Evolutionary conservation across 768 basidiomycete species (phyloP), one percentile per base, ranked within the genome.

Genomic region (Dioszegia aurantiaca): DNA sequence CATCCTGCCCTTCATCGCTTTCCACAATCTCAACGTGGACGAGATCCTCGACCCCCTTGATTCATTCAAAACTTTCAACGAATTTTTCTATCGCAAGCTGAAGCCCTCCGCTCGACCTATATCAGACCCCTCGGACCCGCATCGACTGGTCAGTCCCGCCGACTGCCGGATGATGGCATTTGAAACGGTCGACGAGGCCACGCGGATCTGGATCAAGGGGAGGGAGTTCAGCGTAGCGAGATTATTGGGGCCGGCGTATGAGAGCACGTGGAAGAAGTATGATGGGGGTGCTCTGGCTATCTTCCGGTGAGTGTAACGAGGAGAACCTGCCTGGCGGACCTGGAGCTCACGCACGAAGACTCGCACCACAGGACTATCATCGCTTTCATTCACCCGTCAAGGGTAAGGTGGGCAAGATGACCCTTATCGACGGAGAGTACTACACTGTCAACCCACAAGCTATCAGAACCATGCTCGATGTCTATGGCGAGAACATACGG

Each of bases 381-480:
- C 87, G 93, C 1, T 95, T 92, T 82, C 79, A 80, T 57, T 74
- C 63, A 40, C 72, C 70, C 16, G 76, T 75, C 30, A 63, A 68
- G 28, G 74, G 70, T 0, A 83, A 74, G 36, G 83, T 98, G 27
- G 93, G 92, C 17, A 80, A 80, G 31, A 90, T 92, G 84, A 85
- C 83, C 5, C 82, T 87, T 68, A 88, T 97, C 55, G 64, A 84
- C 2, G 94, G 94, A 5, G 90, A 94, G 70, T 97, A 95, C 77
- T 98, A 95, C 77, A 97, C 95, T 0, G 94, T 95, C 61, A 94
- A 92, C 86, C 90, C 93, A 0, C 89, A 97, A 82, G 94, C 94
- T 0, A 88, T 99, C 62, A 83, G 94, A 2, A 89, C 90, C 0
- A 82, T 86, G 2, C 78, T 95, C 11, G 90, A 95, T 63, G 90